Evolutionary conservation across 1,139 yeast species (phyloP).

Genomic region (Candida sojae): DNA sequence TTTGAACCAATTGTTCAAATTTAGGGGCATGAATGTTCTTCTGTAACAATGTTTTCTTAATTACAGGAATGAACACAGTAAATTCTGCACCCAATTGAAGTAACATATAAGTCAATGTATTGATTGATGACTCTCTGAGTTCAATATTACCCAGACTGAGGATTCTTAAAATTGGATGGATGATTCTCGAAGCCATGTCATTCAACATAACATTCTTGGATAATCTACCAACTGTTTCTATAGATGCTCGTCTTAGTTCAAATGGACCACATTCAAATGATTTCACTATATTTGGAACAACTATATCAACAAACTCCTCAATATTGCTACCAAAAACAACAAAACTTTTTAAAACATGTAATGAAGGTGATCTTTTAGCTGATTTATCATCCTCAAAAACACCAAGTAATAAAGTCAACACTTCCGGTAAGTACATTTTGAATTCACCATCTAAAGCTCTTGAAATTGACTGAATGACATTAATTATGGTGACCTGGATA

Average conservation of each 20-base stretch:
- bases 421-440: conserved; percentile 76
- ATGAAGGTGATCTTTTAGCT: conserved; percentile 61
- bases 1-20: conserved; percentile 80
- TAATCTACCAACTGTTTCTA: conserved; percentile 81
- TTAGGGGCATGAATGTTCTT: conserved; percentile 69
- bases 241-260: conserved; percentile 70
- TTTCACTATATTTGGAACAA: conserved; percentile 80
- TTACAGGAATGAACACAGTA: conserved; percentile 83
- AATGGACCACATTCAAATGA: conserved; percentile 71
- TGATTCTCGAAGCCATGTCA: conserved; percentile 88
- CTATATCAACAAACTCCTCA: conserved; percentile 85
- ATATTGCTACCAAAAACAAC: conserved; percentile 88
- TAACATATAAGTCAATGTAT: conserved; percentile 76
- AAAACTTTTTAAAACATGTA: conserved; percentile 79
- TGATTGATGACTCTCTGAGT: conserved; percentile 64
- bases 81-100: conserved; percentile 85
- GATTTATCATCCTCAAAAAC: conserved; percentile 80
- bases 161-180: conserved; percentile 83
- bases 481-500: conserved; percentile 76
- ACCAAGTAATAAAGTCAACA: conserved; percentile 73
- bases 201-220: conserved; percentile 72
- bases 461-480: conserved; percentile 81
- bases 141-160: conserved; percentile 63
- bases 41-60: conserved; percentile 67
- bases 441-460: conserved; percentile 91